Evolutionary conservation across 192 early-diverging fungal genomes (phyloP).

Genomic region (Neocallimastix lanati): DNA sequence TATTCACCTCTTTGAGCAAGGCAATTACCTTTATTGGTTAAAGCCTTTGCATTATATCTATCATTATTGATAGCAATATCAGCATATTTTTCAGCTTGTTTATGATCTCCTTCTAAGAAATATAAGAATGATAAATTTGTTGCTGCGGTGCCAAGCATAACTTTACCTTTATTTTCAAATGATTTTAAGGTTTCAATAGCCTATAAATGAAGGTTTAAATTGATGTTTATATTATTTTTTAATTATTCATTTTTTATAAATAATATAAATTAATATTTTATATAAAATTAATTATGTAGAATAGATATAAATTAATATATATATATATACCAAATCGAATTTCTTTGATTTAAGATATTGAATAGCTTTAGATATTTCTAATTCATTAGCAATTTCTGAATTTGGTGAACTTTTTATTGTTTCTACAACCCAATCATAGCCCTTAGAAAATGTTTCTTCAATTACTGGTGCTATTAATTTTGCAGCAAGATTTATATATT

Average conservation of each 20-base stretch:
- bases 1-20: conserved; percentile 3
- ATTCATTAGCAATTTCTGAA: conserved; percentile 25
- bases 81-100: conserved; percentile 30
- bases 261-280: no score
- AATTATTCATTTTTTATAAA: no score
- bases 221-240: no score
- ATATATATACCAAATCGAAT: conserved; percentile 3
- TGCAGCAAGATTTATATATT: conserved; percentile 26
- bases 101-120: conserved; percentile 30
- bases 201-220: no score
- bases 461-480: conserved; percentile 32
- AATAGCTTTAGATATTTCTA: conserved; percentile 40
- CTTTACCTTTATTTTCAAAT: conserved; percentile 35
- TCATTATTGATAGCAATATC: conserved; percentile 28
- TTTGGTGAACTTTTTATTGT: conserved; percentile 25
- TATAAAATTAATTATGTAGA: no score
- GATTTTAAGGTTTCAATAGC: conserved; percentile 29
- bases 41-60: conserved; percentile 38
- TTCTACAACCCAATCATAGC: conserved; percentile 34
- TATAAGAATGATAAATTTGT: conserved; percentile 39
- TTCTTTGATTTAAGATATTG: conserved; percentile 32
- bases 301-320: no score
- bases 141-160: conserved; percentile 28
- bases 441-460: conserved; percentile 14
- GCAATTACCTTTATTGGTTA: conserved; percentile 30